Percentiles rank a stretch among this genome's conserved stretches.
These are phyloP conservation scores for Aureobasidium subglaciale DNA, from an alignment of 2,329 filamentous ascomycete species.

Conservation along the genomic window DNA sequence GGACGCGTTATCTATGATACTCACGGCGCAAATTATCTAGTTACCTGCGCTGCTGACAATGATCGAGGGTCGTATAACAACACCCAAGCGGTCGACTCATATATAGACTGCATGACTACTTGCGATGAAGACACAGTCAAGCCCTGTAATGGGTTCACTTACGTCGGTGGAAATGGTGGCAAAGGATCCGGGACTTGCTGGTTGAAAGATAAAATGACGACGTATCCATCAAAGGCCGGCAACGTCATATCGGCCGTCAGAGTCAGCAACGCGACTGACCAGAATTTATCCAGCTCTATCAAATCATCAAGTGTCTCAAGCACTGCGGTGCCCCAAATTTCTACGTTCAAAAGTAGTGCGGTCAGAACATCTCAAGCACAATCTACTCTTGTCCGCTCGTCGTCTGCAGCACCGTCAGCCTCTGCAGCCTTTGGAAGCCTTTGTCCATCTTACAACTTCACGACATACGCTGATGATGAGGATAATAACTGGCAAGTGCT, in stretches of 20 bases:
- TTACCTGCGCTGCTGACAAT: conserved; percentile 14
- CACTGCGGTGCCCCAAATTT: too few species aligned
- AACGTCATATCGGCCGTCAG: conserved; percentile 16
- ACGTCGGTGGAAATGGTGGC: conserved; percentile 17
- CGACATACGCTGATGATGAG: conserved; percentile 4
- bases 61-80: conserved; percentile 14
- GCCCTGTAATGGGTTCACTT: conserved; percentile 16
- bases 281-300: conserved; percentile 7
- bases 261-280: background rate
- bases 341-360: too few species aligned
- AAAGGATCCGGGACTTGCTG: conserved; percentile 20
- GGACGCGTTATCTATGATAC: conserved; percentile 19
- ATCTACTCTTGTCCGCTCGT: too few species aligned
- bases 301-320: conserved; percentile 22
- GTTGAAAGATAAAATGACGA: conserved; percentile 18
- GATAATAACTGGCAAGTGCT: conserved; percentile 6
- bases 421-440: background rate
- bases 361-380: too few species aligned
- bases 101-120: conserved; percentile 17
- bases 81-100: conserved; percentile 5
- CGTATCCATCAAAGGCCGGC: background rate
- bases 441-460: background rate
- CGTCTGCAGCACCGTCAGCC: conserved; percentile 15
- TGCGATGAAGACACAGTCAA: conserved; percentile 5
- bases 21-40: conserved; percentile 7